phyloP scores from a whole-genome alignment of 257 asterid species.

The Capsicum chinense region DNA sequence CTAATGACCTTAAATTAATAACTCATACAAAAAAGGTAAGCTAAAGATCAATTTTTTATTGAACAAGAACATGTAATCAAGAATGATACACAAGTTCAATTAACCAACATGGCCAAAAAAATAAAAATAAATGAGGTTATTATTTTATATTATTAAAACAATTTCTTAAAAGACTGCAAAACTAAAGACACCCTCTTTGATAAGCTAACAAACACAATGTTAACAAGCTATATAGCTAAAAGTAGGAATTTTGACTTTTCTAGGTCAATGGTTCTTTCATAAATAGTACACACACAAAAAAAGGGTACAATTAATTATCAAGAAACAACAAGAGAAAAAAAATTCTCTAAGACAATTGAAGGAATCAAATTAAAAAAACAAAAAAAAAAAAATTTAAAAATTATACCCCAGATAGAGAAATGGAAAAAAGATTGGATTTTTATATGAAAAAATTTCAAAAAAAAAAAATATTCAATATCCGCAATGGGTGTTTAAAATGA shows the following conservation, averaged over 20 bases:
- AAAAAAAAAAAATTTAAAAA: background rate
- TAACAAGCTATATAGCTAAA: background rate
- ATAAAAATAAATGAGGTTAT: background rate
- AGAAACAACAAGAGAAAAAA: background rate
- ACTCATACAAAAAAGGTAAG: background rate
- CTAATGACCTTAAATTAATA: background rate
- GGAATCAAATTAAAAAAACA: background rate
- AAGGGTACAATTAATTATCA: background rate
- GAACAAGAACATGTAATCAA: background rate
- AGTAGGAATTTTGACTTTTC: conserved; percentile 15
- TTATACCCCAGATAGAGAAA: background rate
- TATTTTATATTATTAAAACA: background rate
- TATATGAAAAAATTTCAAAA: background rate
- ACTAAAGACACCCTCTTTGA: background rate
- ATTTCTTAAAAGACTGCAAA: conserved; percentile 20
- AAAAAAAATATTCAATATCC: background rate
- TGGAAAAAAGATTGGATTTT: conserved; percentile 1
- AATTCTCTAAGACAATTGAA: background rate
- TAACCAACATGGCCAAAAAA: background rate
- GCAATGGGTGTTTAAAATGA: background rate
- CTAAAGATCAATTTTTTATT: background rate
- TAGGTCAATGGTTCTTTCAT: conserved; percentile 20
- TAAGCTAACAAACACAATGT: conserved; percentile 7
- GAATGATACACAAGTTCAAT: background rate
- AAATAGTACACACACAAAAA: background rate